Conservation (phyloP, 2,329 filamentous ascomycete genomes). For the Botryosphaeria agaves region DNA sequence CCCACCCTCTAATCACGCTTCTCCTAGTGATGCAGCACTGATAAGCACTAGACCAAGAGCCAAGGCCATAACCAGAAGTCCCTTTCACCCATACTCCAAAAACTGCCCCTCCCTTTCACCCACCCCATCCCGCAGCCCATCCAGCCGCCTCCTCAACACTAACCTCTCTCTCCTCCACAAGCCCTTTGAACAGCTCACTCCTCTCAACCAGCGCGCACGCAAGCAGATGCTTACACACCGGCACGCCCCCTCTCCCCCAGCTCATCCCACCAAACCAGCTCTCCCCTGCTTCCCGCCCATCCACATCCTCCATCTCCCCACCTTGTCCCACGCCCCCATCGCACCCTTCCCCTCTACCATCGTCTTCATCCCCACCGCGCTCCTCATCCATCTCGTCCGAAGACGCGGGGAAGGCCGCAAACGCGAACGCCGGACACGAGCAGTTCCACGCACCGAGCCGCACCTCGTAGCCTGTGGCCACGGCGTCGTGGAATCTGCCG, state of each 20-base stretch:
- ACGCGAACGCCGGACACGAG: slow-evolving; percentile 69
- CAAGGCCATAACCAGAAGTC: no score
- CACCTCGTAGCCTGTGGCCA: slow-evolving; percentile 44
- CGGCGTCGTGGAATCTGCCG: slow-evolving; percentile 11
- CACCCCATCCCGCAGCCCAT: slow-evolving; percentile 35
- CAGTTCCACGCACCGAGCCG: slow-evolving; percentile 69
- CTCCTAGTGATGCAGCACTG: no score
- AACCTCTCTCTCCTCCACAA: slow-evolving; percentile 37
- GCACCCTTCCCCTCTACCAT: slow-evolving; percentile 3
- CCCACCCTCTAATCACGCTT: no score
- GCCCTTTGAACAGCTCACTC: slow-evolving; percentile 41
- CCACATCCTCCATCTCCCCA: slow-evolving; percentile 3
- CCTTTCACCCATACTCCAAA: no score
- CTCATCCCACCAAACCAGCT: slow-evolving; percentile 37
- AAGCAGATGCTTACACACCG: slow-evolving; percentile 75
- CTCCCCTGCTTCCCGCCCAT: slow-evolving; percentile 9
- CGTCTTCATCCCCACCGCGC: slow-evolving; percentile 5
- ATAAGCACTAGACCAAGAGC: no score
- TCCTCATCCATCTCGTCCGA: slow-evolving; percentile 3
- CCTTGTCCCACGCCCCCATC: slow-evolving; percentile 1
- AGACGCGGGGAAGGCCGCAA: slow-evolving; percentile 42
- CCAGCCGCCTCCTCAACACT: slow-evolving; percentile 55
- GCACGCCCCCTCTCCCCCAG: slow-evolving; percentile 26
- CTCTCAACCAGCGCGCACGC: slow-evolving; percentile 61
- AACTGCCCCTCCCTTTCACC: no score